These are phyloP conservation scores for Basidioascus undulatus DNA, from an alignment of 768 basidiomycete genomes.

Conservation along the genomic window DNA sequence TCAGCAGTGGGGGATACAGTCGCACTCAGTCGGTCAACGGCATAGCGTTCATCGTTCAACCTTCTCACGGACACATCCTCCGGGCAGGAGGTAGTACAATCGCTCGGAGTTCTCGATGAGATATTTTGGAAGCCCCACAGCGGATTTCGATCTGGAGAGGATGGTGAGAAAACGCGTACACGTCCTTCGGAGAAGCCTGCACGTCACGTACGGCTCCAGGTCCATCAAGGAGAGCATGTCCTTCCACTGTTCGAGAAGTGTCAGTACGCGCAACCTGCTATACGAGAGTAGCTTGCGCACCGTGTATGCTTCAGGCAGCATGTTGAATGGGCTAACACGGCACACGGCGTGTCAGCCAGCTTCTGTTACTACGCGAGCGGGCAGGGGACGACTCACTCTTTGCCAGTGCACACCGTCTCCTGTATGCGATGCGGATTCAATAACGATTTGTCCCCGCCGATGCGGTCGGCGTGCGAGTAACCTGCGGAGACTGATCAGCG, in stretches of 20 bases:
- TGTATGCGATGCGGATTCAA: conserved; percentile 30
- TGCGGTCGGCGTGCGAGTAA: conserved; percentile 35
- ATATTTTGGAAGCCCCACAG: conserved; percentile 30
- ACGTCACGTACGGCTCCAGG: conserved; percentile 26
- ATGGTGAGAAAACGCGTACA: not conserved
- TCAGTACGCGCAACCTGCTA: too few species aligned
- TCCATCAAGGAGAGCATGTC: conserved; percentile 31
- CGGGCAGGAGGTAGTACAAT: conserved; percentile 32
- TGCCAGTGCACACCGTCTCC: conserved; percentile 30
- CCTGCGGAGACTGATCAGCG: conserved; percentile 15
- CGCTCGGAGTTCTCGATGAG: conserved; percentile 28
- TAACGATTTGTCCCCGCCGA: conserved; percentile 25
- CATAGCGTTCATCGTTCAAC: too few species aligned
- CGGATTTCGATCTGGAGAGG: conserved; percentile 21
- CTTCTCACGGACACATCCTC: conserved; percentile 29
- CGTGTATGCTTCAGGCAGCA: conserved; percentile 30
- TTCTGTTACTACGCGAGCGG: too few species aligned
- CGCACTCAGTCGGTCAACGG: too few species aligned
- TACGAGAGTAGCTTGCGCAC: too few species aligned
- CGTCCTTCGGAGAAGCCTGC: not conserved
- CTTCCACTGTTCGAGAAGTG: too few species aligned
- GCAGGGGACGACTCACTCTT: too few species aligned
- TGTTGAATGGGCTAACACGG: conserved; percentile 38
- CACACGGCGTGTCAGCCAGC: too few species aligned
- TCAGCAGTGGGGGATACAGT: too few species aligned